A percentile compares a stretch with the other conserved stretches of the same genome.
Conservation (phyloP, 2,329 filamentous ascomycete species). For the Neophaeococcomyces mojaviensis region DNA sequence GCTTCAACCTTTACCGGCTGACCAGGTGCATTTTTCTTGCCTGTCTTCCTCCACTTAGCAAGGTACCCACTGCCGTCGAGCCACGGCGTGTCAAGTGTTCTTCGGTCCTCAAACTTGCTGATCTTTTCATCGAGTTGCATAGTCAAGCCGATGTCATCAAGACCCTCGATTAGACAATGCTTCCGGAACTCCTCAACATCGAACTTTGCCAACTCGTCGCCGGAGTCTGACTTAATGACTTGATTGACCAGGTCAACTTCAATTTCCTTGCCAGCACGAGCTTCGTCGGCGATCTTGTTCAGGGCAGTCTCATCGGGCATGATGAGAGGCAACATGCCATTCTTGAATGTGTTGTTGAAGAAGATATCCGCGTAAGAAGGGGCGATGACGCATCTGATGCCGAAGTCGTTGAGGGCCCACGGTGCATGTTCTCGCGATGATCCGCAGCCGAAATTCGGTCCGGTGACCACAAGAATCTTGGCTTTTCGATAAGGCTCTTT, state of each 20-base stretch:
- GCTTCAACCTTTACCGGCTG: conserved; percentile 58
- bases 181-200: conserved; percentile 90
- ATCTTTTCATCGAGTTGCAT: conserved; percentile 92
- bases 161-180: conserved; percentile 85
- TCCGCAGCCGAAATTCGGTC: conserved; percentile 92
- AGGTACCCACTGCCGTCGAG: conserved; percentile 81
- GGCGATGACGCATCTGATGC: conserved; percentile 88
- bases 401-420: conserved; percentile 94
- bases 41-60: conserved; percentile 37
- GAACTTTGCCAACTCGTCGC: conserved; percentile 68
- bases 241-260: conserved; percentile 86
- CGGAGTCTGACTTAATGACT: conserved; percentile 66
- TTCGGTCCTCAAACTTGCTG: conserved; percentile 67
- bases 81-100: conserved; percentile 77
- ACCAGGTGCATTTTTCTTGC: conserved; percentile 22
- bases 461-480: conserved; percentile 87
- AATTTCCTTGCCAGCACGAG: conserved; percentile 70
- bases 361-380: conserved; percentile 88
- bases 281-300: conserved; percentile 66
- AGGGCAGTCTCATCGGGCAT: conserved; percentile 62
- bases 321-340: conserved; percentile 87
- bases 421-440: conserved; percentile 90
- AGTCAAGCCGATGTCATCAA: conserved; percentile 92
- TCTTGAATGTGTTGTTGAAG: conserved; percentile 99
- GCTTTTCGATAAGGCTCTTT: conserved; percentile 72